Evolutionary conservation across 768 basidiomycete species (phyloP), one percentile per base, ranked within the genome.

Genomic region (Nevesoporus exiguus): DNA sequence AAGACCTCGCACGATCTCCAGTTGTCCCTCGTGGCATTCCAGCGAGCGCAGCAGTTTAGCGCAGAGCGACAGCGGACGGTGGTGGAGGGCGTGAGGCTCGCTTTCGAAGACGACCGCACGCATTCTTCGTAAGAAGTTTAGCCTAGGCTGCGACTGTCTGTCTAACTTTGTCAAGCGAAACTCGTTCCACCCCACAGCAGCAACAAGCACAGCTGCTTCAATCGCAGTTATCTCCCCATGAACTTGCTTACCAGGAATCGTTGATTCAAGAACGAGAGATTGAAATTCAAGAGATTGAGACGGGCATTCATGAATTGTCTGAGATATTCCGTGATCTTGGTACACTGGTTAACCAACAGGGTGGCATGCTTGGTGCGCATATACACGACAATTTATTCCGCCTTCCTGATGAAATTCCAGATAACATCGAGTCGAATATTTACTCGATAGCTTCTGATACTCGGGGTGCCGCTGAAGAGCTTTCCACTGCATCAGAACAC

Each of bases 251-350:
- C 68, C 97, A 98, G 70, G 96, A 99, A 67, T 90, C 92, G 10
- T 75, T 98, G 34, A 71, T 71, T 34, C 67, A 54, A 36, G 97
- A 99, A 67, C 88, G 97, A 17, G 96, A 99, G 69, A 79, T 78
- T 0, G 97, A 98, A 65, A 98, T 98, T 51, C 83, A 90, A 47
- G 94, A 98, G 67, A 99, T 99, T 48, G 97, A 99, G 71, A 86
- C 84, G 7, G 96, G 97, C 7, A 98, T 99, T 51, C 93, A 96
- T 64, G 96, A 99, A 70, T 73, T 99, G 43, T 83, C 90, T 25
- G 93, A 98, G 71, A 98, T 99, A 66, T 98, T 99, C 79, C 83
- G 90, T 47, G 95, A 98, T 72, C 75, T 99, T 43, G 96, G 95
- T 41, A 95, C 93, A 15, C 78, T 99, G 43, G 95, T 99, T 1